Evolutionary conservation across 306 rosid species (phyloP).

Genomic region (Prunus persica): DNA sequence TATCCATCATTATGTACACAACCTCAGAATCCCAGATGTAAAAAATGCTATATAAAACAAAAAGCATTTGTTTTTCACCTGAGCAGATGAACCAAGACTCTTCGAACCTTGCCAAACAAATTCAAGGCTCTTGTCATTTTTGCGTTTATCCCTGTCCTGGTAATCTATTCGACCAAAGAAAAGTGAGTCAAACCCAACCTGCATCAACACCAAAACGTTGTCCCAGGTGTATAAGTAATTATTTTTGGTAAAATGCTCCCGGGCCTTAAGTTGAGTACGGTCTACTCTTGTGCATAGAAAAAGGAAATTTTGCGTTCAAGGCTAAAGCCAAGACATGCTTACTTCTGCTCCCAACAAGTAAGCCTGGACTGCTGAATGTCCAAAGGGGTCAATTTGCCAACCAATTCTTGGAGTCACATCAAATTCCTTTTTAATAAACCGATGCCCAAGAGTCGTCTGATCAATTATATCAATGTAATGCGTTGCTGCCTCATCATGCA

Average conservation of each 20-base stretch:
- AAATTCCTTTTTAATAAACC: constrained; percentile 35
- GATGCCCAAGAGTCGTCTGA: constrained; percentile 47
- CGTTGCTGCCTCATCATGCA: constrained; percentile 92
- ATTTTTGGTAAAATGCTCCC: neutral
- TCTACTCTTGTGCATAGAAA: neutral
- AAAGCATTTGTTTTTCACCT: constrained; percentile 24
- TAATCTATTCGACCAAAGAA: constrained; percentile 52
- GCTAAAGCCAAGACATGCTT: constrained; percentile 8
- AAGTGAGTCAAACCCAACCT: constrained; percentile 55
- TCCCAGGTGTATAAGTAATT: neutral
- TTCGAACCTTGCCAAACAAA: constrained; percentile 53
- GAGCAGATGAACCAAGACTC: constrained; percentile 47
- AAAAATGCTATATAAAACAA: neutral
- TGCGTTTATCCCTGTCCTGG: constrained; percentile 52
- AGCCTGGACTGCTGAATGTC: constrained; percentile 64
- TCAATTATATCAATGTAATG: constrained; percentile 81
- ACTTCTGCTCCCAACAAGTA: constrained; percentile 59
- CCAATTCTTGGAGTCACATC: constrained; percentile 49
- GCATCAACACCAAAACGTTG: constrained; percentile 13
- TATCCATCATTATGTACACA: neutral
- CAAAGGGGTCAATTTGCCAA: constrained; percentile 66
- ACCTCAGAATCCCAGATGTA: neutral
- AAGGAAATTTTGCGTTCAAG: constrained; percentile 5
- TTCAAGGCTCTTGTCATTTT: constrained; percentile 48
- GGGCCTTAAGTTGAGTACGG: neutral